Evolutionary conservation across 2,329 filamentous ascomycete genomes (phyloP), one percentile per base, ranked within the genome.

Genomic region (Talaromyces islandicus): DNA sequence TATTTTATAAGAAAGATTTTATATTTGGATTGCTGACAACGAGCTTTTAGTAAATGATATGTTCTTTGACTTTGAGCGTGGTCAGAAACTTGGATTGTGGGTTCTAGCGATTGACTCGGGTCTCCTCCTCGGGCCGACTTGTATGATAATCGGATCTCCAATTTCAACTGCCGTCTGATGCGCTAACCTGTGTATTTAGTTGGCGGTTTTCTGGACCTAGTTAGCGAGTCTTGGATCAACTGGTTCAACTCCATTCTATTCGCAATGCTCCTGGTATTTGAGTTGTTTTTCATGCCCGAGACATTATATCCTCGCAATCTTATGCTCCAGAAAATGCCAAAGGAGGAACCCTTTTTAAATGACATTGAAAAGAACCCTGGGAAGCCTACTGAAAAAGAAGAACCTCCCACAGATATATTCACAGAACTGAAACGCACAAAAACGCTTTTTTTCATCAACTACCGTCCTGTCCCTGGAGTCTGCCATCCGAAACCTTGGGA

Each of bases 51-150:
- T 83, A 60, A 80, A 80, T 62, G 81, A 84, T 68, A 64, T 84
- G 17, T 85, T 83, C 64, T 85, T 81, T 64, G 81, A 84, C 64
- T 78, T 84, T 64, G 78, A 85, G 66, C 74, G 82, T 17, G 83
- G 83, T 0, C 76, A 79, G 60, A 82, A 83, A 64, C 73, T 85
- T 27, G 83, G 83, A 0, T 65, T 85, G 14, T 85, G 83, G 82
- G 82, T 83, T 2, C 70, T 85, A 48, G 80, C 83, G n/a, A 75
- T 83, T 52, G 81, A 84, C 63, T 70, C 78, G 5, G 83, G 83
- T 4, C 71, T 81, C 5, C 72, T 84, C 0, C 66, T 81, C 3
- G 81, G 81, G 4, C 78, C 78, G 7, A 74, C 80, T 17, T 72
- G 77, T 79, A 24, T 17, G 68, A 60, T 72, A 70, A 46, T 54